Evolutionary conservation across 148 eudicot genomes (phyloP), one percentile per base, ranked within the genome.

Genomic region (Polygonum maritimum): DNA sequence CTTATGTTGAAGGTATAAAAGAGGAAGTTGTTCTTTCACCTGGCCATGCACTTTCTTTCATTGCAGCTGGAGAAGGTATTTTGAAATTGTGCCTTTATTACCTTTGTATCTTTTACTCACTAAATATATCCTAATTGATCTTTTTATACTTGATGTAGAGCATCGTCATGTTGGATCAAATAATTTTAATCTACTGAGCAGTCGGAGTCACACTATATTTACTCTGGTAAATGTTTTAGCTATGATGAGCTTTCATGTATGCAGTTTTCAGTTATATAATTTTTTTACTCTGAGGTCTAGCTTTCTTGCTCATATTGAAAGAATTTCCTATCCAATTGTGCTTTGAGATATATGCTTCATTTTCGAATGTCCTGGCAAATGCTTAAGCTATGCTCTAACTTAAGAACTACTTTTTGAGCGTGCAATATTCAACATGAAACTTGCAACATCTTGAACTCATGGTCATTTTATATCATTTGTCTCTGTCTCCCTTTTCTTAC

Each of bases 131-230:
- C 63, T 75, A 16, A 38, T 62, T 76, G 14, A 45, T 40, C 14
- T 69, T 49, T 78, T 16, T 22, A 55, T 77, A 2, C 63, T 69
- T 65, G 76, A 19, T 75, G 83, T 90, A 95, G 99, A 95, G 88
- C 99, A 95, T 83, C 99, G 99, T 2, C 99, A 95, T 79, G 99
- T 95, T 80, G 99, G 99, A 78, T 95, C 99, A 41, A 95, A 95
- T 83, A 95, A 95, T 76, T 95, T 89, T 76, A 95, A 95, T 86
- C 88, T 95, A 18, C 86, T 95, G 57, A 95, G 99, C 85, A 95
- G 99, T 85, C 90, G 99, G 69, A 95, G 97, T 80, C 99, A 95
- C 82, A 95, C 99, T 74, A 95, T 95, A 80, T 95, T 95, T 79
- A 92, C 99, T 33, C 83, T 95, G 97, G 99, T 95, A 85, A 78